Conservation (phyloP, 768 basidiomycete species). For the Phaeotremella fagi region DNA sequence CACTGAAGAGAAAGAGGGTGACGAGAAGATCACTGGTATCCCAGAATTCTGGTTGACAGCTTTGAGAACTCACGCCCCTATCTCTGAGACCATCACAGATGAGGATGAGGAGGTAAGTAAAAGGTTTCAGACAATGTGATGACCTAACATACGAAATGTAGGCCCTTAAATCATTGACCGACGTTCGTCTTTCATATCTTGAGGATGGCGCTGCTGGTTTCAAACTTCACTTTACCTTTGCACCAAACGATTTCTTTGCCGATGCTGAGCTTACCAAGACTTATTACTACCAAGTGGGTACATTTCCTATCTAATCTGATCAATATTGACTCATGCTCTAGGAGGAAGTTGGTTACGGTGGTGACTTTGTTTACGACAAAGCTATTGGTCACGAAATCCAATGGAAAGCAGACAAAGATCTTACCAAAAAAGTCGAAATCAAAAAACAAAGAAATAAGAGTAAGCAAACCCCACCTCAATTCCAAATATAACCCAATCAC, state of each 20-base stretch:
- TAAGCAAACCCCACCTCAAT: too few relatives aligned
- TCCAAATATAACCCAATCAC: too few relatives aligned
- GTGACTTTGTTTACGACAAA: conserved; percentile 94
- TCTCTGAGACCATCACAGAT: conserved; percentile 86
- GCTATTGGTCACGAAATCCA: conserved; percentile 86
- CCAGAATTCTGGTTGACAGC: conserved; percentile 99
- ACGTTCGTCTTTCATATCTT: conserved; percentile 76
- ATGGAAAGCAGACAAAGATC: conserved; percentile 98
- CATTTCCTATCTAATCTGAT: conserved; percentile 44
- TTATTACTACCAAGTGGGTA: conserved; percentile 66
- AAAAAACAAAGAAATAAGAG: conserved; percentile 99
- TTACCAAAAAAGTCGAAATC: conserved; percentile 95
- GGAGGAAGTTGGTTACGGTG: conserved; percentile 87
- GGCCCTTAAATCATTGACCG: conserved; percentile 77
- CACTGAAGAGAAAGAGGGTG: conserved; percentile 42
- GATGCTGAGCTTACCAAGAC: conserved; percentile 83
- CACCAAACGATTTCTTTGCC: conserved; percentile 78
- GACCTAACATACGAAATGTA: conserved; percentile 21
- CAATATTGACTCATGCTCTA: conserved; percentile 9
- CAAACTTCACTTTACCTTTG: conserved; percentile 79
- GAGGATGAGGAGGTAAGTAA: conserved; percentile 60
- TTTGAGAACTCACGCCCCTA: conserved; percentile 79
- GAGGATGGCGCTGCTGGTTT: conserved; percentile 63
- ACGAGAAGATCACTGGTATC: conserved; percentile 55
- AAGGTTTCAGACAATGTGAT: neutral